Percentiles rank a stretch among this genome's conserved stretches.
These are phyloP conservation scores for Abrus pulchellus DNA, from an alignment of 306 rosid species.

Conservation along the genomic window DNA sequence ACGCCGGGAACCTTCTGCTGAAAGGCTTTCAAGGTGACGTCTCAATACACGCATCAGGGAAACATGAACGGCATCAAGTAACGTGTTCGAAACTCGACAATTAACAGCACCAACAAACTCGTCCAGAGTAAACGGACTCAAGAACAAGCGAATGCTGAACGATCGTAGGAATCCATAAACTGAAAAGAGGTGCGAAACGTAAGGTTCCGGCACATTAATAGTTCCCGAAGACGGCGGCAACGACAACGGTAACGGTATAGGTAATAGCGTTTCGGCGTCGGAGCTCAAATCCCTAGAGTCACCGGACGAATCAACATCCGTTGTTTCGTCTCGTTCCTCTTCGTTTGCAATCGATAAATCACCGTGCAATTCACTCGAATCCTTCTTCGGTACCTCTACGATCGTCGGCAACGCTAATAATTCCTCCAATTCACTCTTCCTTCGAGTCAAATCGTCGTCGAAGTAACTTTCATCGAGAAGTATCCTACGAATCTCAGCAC, in stretches of 20 bases:
- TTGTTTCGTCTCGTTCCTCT: constrained; percentile 53
- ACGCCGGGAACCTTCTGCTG: constrained; percentile 72
- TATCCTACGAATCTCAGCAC: constrained; percentile 67
- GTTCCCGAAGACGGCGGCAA: constrained; percentile 84
- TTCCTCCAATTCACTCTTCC: constrained; percentile 67
- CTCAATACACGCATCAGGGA: constrained; percentile 80
- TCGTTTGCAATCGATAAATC: constrained; percentile 48
- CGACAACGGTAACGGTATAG: constrained; percentile 53
- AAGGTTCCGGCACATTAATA: constrained; percentile 78
- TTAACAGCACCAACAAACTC: constrained; percentile 91
- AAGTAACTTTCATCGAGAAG: constrained; percentile 57
- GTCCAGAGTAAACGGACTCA: constrained; percentile 81
- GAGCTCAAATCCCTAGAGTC: constrained; percentile 56
- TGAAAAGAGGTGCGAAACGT: constrained; percentile 70
- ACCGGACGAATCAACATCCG: constrained; percentile 53
- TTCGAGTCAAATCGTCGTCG: constrained; percentile 55
- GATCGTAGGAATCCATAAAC: constrained; percentile 86
- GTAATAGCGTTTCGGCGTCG: constrained; percentile 44
- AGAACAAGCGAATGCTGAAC: constrained; percentile 68
- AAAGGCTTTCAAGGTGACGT: constrained; percentile 71
- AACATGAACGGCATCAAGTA: constrained; percentile 85
- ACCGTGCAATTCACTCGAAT: constrained; percentile 50
- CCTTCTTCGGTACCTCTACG: constrained; percentile 36
- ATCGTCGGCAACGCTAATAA: constrained; percentile 35
- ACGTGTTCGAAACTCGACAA: constrained; percentile 64